A percentile compares a stretch with the other conserved stretches of the same genome.
Conservation (phyloP, 192 early-diverging fungal species). For the Umbelopsis vinacea region DNA sequence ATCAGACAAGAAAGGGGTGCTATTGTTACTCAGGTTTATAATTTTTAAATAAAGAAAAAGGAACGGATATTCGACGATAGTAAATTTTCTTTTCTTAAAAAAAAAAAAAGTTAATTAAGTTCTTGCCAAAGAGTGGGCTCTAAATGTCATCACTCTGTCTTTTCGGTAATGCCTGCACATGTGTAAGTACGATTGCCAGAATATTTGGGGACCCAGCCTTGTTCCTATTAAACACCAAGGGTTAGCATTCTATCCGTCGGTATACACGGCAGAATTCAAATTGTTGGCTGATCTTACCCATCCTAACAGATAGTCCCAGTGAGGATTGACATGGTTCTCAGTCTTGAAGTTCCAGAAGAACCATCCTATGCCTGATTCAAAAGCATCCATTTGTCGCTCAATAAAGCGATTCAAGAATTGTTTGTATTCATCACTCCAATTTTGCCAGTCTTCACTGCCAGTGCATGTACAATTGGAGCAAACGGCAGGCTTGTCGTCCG, state of each 20-base stretch:
- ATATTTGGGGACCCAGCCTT: conserved; percentile 70
- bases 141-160: not conserved
- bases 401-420: conserved; percentile 54
- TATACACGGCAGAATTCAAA: not conserved
- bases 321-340: conserved; percentile 61
- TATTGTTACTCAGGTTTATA: no score
- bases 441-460: conserved; percentile 48
- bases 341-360: conserved; percentile 79
- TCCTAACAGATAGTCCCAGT: conserved; percentile 73
- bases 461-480: conserved; percentile 62
- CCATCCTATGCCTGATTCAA: conserved; percentile 64
- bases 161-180: conserved; percentile 14
- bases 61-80: not conserved
- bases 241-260: not conserved
- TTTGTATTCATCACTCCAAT: conserved; percentile 50
- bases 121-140: not conserved
- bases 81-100: no score
- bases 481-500: conserved; percentile 32
- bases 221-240: conserved; percentile 29
- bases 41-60: not conserved
- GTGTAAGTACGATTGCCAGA: conserved; percentile 33
- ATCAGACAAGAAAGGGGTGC: no score
- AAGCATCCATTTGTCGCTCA: conserved; percentile 65
- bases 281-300: conserved; percentile 32
- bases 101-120: not conserved